Evolutionary conservation across 192 early-diverging fungal species (phyloP).

Genomic region (Endogone sp.): DNA sequence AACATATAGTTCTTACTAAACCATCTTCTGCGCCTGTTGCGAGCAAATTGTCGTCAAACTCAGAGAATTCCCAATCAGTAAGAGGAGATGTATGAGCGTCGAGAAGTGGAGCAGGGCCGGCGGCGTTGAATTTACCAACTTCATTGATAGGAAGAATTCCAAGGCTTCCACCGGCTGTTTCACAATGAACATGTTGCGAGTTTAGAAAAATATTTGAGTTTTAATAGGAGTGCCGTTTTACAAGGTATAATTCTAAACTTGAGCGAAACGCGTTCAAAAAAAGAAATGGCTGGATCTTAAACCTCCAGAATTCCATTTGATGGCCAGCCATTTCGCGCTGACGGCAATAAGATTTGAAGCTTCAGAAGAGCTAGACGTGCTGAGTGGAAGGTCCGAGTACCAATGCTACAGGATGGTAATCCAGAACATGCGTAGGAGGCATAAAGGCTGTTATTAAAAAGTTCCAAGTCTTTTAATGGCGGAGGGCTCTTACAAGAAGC

Average conservation of each 20-base stretch:
- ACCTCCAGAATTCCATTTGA: background rate
- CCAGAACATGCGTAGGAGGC: no score
- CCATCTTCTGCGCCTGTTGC: constrained; percentile 43
- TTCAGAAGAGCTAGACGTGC: background rate
- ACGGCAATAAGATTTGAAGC: background rate
- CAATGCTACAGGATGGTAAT: background rate
- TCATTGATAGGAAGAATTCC: background rate
- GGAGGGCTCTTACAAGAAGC: no score
- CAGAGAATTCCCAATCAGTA: constrained; percentile 45
- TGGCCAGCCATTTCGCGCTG: background rate
- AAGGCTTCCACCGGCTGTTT: background rate
- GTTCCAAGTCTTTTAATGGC: no score
- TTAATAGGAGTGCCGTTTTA: no score
- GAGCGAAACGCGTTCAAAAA: no score
- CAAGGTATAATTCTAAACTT: no score
- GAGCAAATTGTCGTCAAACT: constrained; percentile 32
- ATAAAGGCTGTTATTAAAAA: no score
- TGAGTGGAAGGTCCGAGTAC: background rate
- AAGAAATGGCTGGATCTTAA: background rate
- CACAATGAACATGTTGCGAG: no score
- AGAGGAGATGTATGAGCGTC: constrained; percentile 36
- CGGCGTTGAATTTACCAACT: background rate
- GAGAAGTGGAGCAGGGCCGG: constrained; percentile 8
- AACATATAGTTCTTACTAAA: no score
- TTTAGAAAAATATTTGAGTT: no score